A percentile compares a stretch with the other conserved stretches of the same genome.
Evolutionary conservation across 2,329 filamentous ascomycete genomes (phyloP).

Genomic region (Chaetomiaceae sp.): DNA sequence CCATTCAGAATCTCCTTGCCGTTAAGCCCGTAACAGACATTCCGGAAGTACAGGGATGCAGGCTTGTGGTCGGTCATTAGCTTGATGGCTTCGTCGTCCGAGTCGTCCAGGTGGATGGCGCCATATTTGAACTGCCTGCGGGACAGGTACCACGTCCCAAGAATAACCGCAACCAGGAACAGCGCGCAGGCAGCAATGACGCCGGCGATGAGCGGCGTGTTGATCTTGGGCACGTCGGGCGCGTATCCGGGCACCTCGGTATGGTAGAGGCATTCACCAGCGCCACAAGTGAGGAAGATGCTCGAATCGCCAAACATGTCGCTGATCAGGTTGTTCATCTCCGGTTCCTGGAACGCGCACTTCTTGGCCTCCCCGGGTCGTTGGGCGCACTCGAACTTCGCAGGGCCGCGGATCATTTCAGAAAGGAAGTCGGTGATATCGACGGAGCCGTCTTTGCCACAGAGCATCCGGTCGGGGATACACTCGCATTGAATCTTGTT

Average conservation of each 20-base stretch:
- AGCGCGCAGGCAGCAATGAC: conserved; percentile 82
- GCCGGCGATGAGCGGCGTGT: conserved; percentile 89
- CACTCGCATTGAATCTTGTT: conserved; percentile 80
- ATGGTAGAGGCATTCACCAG: conserved; percentile 88
- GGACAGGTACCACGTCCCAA: conserved; percentile 82
- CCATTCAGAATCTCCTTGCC: conserved; percentile 77
- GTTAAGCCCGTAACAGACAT: conserved; percentile 80
- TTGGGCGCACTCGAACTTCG: conserved; percentile 69
- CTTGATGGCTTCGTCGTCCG: conserved; percentile 79
- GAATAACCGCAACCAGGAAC: conserved; percentile 80
- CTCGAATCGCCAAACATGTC: conserved; percentile 86
- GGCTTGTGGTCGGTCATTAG: conserved; percentile 90
- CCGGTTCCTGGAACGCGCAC: conserved; percentile 83
- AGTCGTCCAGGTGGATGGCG: conserved; percentile 77
- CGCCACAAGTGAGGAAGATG: conserved; percentile 73
- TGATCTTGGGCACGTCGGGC: conserved; percentile 86
- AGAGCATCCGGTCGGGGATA: conserved; percentile 87
- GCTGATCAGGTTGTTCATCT: conserved; percentile 86
- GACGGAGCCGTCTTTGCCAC: conserved; percentile 83
- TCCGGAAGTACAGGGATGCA: conserved; percentile 79
- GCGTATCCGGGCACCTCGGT: conserved; percentile 90
- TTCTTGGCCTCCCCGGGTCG: conserved; percentile 55
- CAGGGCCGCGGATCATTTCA: conserved; percentile 78
- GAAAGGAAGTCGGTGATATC: conserved; percentile 86
- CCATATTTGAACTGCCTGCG: conserved; percentile 65